A percentile compares a stretch with the other conserved stretches of the same genome.
Conservation (phyloP, 257 asterid genomes). For the Penstemon barbatus region DNA sequence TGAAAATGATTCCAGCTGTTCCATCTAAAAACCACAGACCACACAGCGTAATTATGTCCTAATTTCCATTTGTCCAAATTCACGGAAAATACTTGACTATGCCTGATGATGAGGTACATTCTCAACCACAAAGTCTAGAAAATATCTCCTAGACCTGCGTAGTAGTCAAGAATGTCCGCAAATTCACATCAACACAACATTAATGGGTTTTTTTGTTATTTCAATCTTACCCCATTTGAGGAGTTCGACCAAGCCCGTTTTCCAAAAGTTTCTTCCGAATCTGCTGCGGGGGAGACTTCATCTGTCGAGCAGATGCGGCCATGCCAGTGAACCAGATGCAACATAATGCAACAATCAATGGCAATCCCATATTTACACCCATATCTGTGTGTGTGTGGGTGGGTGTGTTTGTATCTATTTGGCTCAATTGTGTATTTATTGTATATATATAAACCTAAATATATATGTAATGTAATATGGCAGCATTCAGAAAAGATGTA, state of each 20-base stretch:
- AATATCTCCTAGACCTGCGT: too few species aligned
- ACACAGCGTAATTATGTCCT: neutral
- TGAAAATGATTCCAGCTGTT: slow-evolving; percentile 94
- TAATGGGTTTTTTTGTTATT: too few species aligned
- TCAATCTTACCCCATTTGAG: slow-evolving; percentile 78
- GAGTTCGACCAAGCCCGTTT: slow-evolving; percentile 72
- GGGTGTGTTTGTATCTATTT: neutral
- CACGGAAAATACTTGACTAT: neutral
- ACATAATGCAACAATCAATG: slow-evolving; percentile 23
- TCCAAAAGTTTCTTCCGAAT: slow-evolving; percentile 37
- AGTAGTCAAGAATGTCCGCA: too few species aligned
- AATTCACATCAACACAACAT: too few species aligned
- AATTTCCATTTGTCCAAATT: neutral
- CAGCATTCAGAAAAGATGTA: neutral
- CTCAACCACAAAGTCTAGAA: too few species aligned
- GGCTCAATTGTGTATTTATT: neutral
- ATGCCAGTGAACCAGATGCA: slow-evolving; percentile 29
- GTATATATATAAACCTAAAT: neutral
- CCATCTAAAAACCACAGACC: slow-evolving; percentile 59
- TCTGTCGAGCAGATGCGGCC: slow-evolving; percentile 22
- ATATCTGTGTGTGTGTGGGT: neutral
- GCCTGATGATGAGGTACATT: too few species aligned
- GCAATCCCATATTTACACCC: neutral
- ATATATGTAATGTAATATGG: neutral
- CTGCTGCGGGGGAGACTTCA: neutral